A percentile compares a stretch with the other conserved stretches of the same genome.
Evolutionary conservation across 2,329 filamentous ascomycete genomes (phyloP).

Genomic region (Claviceps purpurea): DNA sequence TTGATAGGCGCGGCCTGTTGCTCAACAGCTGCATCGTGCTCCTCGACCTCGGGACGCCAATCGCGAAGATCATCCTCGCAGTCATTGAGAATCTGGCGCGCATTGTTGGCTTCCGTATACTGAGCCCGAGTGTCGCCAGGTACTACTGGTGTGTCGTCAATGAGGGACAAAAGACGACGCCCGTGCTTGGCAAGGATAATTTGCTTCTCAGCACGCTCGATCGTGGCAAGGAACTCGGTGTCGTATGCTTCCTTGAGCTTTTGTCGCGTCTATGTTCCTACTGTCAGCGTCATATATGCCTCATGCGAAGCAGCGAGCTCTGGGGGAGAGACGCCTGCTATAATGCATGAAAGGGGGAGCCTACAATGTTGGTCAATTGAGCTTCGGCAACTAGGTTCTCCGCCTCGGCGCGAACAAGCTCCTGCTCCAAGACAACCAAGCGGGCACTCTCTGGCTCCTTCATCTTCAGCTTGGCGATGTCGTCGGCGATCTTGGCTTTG

Average conservation of each 20-base stretch:
- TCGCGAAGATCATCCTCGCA: slow-evolving; percentile 76
- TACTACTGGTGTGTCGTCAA: slow-evolving; percentile 82
- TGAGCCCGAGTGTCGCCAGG: slow-evolving; percentile 65
- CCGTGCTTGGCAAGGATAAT: slow-evolving; percentile 87
- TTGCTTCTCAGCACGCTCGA: slow-evolving; percentile 95
- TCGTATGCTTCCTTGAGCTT: slow-evolving; percentile 95
- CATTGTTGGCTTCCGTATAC: slow-evolving; percentile 53
- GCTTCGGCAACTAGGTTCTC: slow-evolving; percentile 94
- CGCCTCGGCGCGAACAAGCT: slow-evolving; percentile 88
- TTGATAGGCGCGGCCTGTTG: slow-evolving; percentile 12
- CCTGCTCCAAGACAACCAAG: slow-evolving; percentile 80
- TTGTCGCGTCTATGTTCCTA: slow-evolving; percentile 87
- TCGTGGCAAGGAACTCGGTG: slow-evolving; percentile 74
- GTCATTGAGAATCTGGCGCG: slow-evolving; percentile 79
- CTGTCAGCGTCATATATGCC: background rate
- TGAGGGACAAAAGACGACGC: slow-evolving; percentile 65
- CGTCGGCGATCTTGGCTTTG: slow-evolving; percentile 78
- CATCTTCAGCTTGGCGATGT: slow-evolving; percentile 81
- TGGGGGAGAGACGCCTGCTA: background rate
- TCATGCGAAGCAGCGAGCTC: background rate
- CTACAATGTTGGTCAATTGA: slow-evolving; percentile 84
- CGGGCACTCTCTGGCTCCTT: slow-evolving; percentile 80
- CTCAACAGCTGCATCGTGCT: slow-evolving; percentile 13
- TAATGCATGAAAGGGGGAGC: slow-evolving; percentile 18
- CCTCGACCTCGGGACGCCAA: slow-evolving; percentile 45